Evolutionary conservation across 441 rosid genomes (phyloP), one percentile per base, ranked within the genome.

Genomic region (Iberis amara): DNA sequence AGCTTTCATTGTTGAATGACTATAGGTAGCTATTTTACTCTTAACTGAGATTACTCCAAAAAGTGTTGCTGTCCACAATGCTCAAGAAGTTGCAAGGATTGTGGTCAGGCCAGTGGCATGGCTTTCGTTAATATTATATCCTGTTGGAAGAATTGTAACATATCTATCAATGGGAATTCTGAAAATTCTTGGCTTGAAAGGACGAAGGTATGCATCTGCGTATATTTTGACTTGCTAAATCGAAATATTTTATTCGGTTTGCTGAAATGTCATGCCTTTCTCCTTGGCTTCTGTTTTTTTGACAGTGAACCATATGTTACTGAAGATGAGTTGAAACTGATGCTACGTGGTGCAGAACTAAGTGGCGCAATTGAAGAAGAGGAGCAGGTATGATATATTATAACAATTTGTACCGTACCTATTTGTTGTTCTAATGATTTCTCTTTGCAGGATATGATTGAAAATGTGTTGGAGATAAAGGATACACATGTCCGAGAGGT

Each of bases 51-150:
- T 94, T 64, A 94, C 97, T 75, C 99, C 99, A 47, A 94, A 94
- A 75, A 94, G 99, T 74, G 71, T 94, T 55, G 99, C 99, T 8
- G 97, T 94, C 59, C 99, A 89, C 67, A 78, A 89, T 81, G 84
- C 97, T 44, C 79, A 89, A 39, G 97, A 89, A 62, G 99, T 94
- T 64, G 99, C 86, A 71, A 76, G 95, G 65, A 50, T 86, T 79
- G 99, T 94, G 89, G 99, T 89, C 74, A 94, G 94, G 69, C 99
- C 97, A 70, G 97, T 94, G 73, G 96, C 99, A 39, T 94, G 99
- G 97, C 96, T 94, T 56, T 94, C 99, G 59, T 73, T 94, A 76
- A 46, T 94, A 53, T 69, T 94, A 52, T 94, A 94, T 72, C 99
- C 96, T 35, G 97, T 94, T 13, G 97, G 96, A 73, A 79, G 99